Base-by-base conservation (phyloP, 2,329 filamentous ascomycete genomes). In the Akanthomyces lecanii region DNA sequence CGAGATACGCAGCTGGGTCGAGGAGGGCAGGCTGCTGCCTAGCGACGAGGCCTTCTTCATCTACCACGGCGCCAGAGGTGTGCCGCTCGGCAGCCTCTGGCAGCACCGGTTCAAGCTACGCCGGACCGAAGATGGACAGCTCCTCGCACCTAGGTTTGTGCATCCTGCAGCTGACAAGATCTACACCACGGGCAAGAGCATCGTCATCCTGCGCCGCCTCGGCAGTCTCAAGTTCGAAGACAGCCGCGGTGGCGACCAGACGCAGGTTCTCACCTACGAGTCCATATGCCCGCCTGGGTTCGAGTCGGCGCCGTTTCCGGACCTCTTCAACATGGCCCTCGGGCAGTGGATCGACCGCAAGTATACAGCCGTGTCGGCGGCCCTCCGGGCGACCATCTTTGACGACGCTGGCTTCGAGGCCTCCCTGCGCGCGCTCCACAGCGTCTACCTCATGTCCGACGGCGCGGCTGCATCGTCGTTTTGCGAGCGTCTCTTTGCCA, bases 181-280 rank as follows among this genome's bases (percentile, higher is more conserved):
- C 44, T 94, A 97, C 69, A 92, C 88, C 1, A 88, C 91, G 1
- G 94, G 94, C 0, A 97, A 97, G 75, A 96, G 89, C 69, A 88
- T 95, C 62, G 85, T 95, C 1, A 89, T 97, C 51, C 77, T 97
- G n/a, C 88, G 88, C 65, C 84, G 89, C 54, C 79, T 97, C 12
- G 62, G 62, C 16, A 56, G 21, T 11, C 36, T 60, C 16, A 51
- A 50, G 12, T 85, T 87, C 47, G 79, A 82, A 62, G 50, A 55
- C 21, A n/a, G 12, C 30, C 11, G 38, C 38, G 5, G 38, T 11
- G 5, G 12, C 50, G 30, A 51, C n/a, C 30, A 30, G 30, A 44
- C 38, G 25, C 81, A 77, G 40, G 75, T 68, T 16, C 73, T 91
- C n/a, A 79, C 84, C 45, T 86, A 87, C 64, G 78, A 82, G 1